These are phyloP conservation scores for Lentinula detonsa DNA, from an alignment of 768 basidiomycete genomes.

Conservation along the genomic window DNA sequence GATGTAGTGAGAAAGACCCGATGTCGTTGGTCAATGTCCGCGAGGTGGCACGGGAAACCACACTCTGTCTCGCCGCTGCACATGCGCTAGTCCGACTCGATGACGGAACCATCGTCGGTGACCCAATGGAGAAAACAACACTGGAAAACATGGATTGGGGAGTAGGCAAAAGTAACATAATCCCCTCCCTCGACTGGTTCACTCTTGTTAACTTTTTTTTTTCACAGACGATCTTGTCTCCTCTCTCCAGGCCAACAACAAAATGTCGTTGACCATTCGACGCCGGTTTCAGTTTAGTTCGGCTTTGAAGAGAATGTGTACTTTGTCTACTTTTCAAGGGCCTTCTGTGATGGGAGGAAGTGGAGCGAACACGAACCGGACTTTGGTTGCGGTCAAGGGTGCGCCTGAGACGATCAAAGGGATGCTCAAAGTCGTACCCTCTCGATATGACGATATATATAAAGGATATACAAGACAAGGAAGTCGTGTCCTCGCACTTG, in stretches of 20 bases:
- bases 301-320: constrained; percentile 96
- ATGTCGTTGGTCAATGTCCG: constrained; percentile 73
- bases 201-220: constrained; percentile 19
- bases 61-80: constrained; percentile 84
- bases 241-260: constrained; percentile 48
- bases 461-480: constrained; percentile 93
- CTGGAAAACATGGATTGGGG: constrained; percentile 89
- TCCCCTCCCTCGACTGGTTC: constrained; percentile 38
- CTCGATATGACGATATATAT: constrained; percentile 87
- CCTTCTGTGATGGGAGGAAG: constrained; percentile 13
- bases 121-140: constrained; percentile 99
- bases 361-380: constrained; percentile 35
- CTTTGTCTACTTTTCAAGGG: constrained; percentile 54
- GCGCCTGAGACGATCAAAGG: constrained; percentile 94
- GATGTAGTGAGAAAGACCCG: constrained; percentile 50
- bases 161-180: constrained; percentile 51
- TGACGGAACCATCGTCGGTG: constrained; percentile 90
- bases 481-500: constrained; percentile 89
- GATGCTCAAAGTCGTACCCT: constrained; percentile 75
- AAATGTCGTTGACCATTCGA: constrained; percentile 63
- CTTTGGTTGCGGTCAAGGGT: constrained; percentile 81
- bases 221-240: constrained; percentile 60
- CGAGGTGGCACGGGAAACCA: constrained; percentile 71
- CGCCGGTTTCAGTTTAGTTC: constrained; percentile 98
- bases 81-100: constrained; percentile 94